Evolutionary conservation across 2,329 filamentous ascomycete species (phyloP).

Genomic region (Colletotrichum sp.): DNA sequence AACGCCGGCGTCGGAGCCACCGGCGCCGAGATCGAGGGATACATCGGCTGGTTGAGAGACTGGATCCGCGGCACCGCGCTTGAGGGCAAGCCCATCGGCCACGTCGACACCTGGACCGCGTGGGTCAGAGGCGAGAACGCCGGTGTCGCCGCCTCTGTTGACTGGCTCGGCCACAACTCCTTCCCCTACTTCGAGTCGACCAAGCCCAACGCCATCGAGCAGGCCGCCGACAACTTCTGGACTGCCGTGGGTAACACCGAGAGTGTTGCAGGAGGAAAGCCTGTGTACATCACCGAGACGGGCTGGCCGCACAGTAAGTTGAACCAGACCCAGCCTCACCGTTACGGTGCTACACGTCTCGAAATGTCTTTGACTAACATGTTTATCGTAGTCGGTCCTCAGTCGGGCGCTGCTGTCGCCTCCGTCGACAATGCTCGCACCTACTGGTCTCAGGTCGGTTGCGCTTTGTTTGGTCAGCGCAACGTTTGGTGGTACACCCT

Average conservation of each 20-base stretch:
- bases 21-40: conserved; percentile 57
- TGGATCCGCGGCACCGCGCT: conserved; percentile 46
- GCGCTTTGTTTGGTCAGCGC: conserved; percentile 4
- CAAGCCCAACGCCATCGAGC: conserved; percentile 32
- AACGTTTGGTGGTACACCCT: conserved; percentile 21
- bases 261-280: conserved; percentile 45
- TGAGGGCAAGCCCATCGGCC: conserved; percentile 47
- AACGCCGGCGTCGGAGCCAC: conserved; percentile 27
- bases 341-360: background rate
- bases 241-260: conserved; percentile 36
- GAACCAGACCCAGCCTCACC: background rate
- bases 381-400: conserved; percentile 38
- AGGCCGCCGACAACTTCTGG: conserved; percentile 49
- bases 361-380: background rate
- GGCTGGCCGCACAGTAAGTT: conserved; percentile 55
- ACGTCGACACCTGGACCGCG: conserved; percentile 62
- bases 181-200: conserved; percentile 59
- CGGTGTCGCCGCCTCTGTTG: conserved; percentile 49
- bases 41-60: conserved; percentile 60
- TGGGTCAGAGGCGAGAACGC: conserved; percentile 55
- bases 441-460: conserved; percentile 16
- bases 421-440: conserved; percentile 47
- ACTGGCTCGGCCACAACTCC: conserved; percentile 59
- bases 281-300: conserved; percentile 58
- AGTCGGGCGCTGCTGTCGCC: conserved; percentile 46